These are phyloP conservation scores for Clarireedia monteithiana DNA, from an alignment of 2,329 filamentous ascomycete species.

Conservation along the genomic window DNA sequence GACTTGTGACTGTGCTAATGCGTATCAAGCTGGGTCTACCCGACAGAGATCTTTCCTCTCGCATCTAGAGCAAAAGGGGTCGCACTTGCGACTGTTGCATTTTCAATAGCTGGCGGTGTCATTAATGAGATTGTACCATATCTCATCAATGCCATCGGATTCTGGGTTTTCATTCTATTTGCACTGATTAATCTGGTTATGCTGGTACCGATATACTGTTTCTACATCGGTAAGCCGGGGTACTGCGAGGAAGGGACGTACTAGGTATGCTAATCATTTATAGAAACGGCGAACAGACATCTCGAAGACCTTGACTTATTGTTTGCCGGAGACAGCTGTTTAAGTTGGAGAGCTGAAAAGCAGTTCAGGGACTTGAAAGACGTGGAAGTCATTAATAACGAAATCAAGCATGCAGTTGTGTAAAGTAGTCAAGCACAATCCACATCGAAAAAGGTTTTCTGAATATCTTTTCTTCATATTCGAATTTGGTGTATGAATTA, in stretches of 20 bases:
- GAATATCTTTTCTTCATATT: too few relatives aligned
- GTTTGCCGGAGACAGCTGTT: not conserved
- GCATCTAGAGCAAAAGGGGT: not conserved
- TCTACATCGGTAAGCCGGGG: not conserved
- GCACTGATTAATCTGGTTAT: conserved; percentile 24
- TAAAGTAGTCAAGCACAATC: too few relatives aligned
- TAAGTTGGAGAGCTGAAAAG: not conserved
- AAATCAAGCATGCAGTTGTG: too few relatives aligned
- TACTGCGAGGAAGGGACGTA: not conserved
- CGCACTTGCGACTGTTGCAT: conserved; percentile 8
- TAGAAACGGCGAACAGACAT: not conserved
- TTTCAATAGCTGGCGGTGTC: conserved; percentile 11
- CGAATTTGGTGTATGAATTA: too few relatives aligned
- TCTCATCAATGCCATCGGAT: conserved; percentile 26
- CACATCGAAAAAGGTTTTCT: too few relatives aligned
- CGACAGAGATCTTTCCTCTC: not conserved
- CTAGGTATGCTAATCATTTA: too few relatives aligned
- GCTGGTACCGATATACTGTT: not conserved
- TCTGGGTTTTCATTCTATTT: conserved; percentile 30
- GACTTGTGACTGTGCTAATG: not conserved
- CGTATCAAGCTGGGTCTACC: not conserved
- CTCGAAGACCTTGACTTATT: not conserved
- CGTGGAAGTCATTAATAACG: not conserved
- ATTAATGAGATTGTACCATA: conserved; percentile 27
- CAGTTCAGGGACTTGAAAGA: not conserved